Percentiles rank a stretch among this genome's conserved stretches.
phyloP scores from a whole-genome alignment of 306 rosid genomes.

The Adenanthera pavonina region DNA sequence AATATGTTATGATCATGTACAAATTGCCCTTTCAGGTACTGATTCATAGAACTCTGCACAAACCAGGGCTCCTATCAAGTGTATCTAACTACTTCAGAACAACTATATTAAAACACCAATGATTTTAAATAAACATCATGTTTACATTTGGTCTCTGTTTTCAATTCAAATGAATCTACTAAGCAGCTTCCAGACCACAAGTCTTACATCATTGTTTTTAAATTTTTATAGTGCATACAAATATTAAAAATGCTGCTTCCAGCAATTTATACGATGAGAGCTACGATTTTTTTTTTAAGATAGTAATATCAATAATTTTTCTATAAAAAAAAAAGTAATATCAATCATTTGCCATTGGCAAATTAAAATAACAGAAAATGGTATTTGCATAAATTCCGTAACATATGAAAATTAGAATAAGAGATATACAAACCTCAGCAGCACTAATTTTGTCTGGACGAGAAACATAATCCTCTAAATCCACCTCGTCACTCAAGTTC shows the following conservation, averaged over 20 bases:
- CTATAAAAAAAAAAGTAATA: neutral
- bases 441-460: conserved; percentile 99
- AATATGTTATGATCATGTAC: neutral
- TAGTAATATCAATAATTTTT: neutral
- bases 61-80: neutral
- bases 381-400: neutral
- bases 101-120: neutral
- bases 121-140: conserved; percentile 1
- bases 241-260: neutral
- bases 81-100: neutral
- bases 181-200: conserved; percentile 10
- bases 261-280: conserved; percentile 16
- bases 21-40: neutral
- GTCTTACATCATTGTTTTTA: neutral
- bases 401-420: conserved; percentile 11
- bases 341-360: neutral
- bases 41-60: neutral
- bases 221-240: neutral
- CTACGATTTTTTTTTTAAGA: neutral
- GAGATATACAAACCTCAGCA: conserved; percentile 83
- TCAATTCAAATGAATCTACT: conserved; percentile 19
- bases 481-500: conserved; percentile 98
- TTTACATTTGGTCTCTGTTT: neutral
- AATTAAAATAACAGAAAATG: neutral
- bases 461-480: conserved; percentile 96